Evolutionary conservation across 441 rosid species (phyloP), one percentile per base, ranked within the genome.

Genomic region (Lagerstroemia fauriei): DNA sequence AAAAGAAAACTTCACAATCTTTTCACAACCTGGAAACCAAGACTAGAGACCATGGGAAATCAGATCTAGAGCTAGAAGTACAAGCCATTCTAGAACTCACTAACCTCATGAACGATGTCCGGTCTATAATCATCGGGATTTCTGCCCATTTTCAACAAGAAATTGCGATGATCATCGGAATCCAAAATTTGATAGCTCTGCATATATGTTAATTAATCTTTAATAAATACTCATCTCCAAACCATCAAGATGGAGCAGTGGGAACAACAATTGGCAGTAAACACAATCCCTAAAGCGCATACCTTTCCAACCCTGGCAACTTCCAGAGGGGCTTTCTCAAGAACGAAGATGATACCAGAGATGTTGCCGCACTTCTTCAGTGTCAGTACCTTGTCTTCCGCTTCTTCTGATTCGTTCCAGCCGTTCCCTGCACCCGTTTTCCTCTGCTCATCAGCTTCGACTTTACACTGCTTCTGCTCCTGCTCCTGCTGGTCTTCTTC

Each of bases 231-330:
- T 38, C 44, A 38, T 38, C 44, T 38, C 44, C 44, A 38, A 38
- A 38, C 44, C 44, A 38, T 38, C 44, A 6, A 38, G 44, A 38
- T 38, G 44, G 44, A 38, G 44, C 44, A 38, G 6, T 38, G 44
- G 44, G 44, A 38, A 38, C 44, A 38, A 38, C 44, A 38, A 38
- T 38, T 38, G 44, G 44, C 44, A 38, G 44, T 6, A 38, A 38
- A 38, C 44, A 38, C 44, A 38, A 38, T 38, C 44, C 44, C 44
- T 6, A 38, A 38, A 38, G 44, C 44, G 68, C 76, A 12, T 78
- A 92, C 96, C 94, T 93, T 93, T 86, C 98, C 98, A 85, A 95
- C 93, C 90, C 92, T 92, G 32, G 95, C 97, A 69, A 93, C 94
- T 88, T 92, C 96, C 80, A 95, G 88, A 70, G 93, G 90, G 46